Conservation (phyloP, 2,329 filamentous ascomycete genomes). For the Calonectria henricotiae region DNA sequence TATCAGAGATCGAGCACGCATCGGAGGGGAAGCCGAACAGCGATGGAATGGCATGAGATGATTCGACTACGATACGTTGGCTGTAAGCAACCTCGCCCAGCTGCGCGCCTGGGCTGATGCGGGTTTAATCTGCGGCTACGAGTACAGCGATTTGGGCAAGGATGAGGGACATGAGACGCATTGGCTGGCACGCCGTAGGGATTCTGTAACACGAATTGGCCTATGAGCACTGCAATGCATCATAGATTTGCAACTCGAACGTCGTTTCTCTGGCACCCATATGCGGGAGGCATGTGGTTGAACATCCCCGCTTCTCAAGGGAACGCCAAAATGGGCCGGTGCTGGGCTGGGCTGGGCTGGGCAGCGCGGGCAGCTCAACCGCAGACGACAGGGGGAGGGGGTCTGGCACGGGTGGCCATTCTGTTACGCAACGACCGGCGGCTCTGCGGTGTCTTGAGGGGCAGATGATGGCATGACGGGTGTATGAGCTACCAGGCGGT, state of each 20-base stretch:
- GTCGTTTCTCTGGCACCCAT: not conserved
- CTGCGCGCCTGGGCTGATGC: slow-evolving; percentile 28
- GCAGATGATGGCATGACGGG: slow-evolving; percentile 20
- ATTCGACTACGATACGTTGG: slow-evolving; percentile 1
- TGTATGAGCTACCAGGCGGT: slow-evolving; percentile 16
- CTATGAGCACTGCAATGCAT: not conserved
- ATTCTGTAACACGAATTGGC: not conserved
- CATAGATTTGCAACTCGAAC: not conserved
- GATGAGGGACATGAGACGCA: not conserved
- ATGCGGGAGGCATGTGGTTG: slow-evolving; percentile 14
- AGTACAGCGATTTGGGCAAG: slow-evolving; percentile 1
- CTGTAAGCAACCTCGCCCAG: not conserved
- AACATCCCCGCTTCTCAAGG: slow-evolving; percentile 10
- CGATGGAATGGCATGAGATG: slow-evolving; percentile 35
- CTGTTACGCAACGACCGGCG: slow-evolving; percentile 23
- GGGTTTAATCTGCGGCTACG: slow-evolving; percentile 19
- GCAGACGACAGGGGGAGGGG: not conserved
- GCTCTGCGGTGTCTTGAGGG: slow-evolving; percentile 14
- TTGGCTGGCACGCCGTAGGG: slow-evolving; percentile 14
- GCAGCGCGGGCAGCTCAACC: slow-evolving; percentile 18
- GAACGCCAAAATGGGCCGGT: slow-evolving; percentile 1
- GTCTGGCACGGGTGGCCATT: not conserved
- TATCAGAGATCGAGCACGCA: slow-evolving; percentile 42
- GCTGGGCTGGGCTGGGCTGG: slow-evolving; percentile 8
- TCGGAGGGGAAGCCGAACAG: slow-evolving; percentile 51